phyloP scores from a whole-genome alignment of 352 stramenopile species.

The Phytophthora niederhauseri region DNA sequence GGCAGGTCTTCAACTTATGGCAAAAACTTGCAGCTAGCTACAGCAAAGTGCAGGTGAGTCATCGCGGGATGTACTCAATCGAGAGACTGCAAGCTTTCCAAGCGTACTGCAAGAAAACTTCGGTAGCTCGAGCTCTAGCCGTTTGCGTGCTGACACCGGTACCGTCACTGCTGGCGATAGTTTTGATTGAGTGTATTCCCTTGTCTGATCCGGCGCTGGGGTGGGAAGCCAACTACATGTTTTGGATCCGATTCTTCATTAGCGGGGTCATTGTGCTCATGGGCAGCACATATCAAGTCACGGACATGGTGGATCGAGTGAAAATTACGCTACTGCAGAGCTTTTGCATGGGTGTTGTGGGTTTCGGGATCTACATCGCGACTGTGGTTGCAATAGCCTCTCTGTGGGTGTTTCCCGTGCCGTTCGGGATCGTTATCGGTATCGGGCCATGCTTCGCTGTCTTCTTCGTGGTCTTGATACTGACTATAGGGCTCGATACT shows the following conservation, averaged over 20 bases:
- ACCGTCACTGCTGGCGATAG: constrained; percentile 6
- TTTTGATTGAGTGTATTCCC: constrained; percentile 23
- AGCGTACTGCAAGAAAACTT: constrained; percentile 31
- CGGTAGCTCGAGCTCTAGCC: neutral
- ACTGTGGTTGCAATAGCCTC: constrained; percentile 23
- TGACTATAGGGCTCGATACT: constrained; percentile 13
- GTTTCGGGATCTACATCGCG: constrained; percentile 17
- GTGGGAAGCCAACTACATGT: constrained; percentile 32
- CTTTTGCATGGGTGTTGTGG: constrained; percentile 8
- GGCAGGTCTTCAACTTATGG: neutral
- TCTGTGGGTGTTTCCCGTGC: constrained; percentile 43
- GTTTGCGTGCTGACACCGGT: constrained; percentile 29
- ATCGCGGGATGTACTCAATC: constrained; percentile 44
- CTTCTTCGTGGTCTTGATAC: constrained; percentile 15
- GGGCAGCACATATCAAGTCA: constrained; percentile 12
- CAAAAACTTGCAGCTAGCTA: neutral
- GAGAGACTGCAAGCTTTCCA: constrained; percentile 43
- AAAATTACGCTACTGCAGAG: constrained; percentile 11
- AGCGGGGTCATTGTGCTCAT: constrained; percentile 10
- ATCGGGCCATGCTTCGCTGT: constrained; percentile 18
- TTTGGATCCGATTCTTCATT: constrained; percentile 30
- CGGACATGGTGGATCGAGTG: constrained; percentile 15
- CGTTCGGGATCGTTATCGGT: constrained; percentile 35
- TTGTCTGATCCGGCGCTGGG: constrained; percentile 13
- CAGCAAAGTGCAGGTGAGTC: constrained; percentile 31